A percentile compares a stretch with the other conserved stretches of the same genome.
Evolutionary conservation across 768 basidiomycete species (phyloP).

Genomic region (Kwoniella sp.): DNA sequence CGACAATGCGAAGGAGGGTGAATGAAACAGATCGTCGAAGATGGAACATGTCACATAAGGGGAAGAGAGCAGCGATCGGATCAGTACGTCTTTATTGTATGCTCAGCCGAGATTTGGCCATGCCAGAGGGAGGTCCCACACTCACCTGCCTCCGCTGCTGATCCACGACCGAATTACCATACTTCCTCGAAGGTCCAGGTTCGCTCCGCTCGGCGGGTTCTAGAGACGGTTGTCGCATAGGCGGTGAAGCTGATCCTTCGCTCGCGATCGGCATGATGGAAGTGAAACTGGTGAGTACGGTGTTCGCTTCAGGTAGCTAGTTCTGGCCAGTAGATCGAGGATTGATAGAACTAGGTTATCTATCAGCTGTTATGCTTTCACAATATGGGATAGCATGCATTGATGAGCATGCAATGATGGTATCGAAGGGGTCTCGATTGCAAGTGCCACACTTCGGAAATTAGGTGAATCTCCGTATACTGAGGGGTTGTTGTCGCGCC

Average conservation of each 20-base stretch:
- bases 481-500: neutral
- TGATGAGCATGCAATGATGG: no score
- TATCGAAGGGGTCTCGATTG: neutral
- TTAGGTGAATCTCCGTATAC: neutral
- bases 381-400: no score
- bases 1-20: no score
- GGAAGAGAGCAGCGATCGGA: neutral
- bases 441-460: neutral
- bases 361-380: no score
- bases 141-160: constrained; percentile 61
- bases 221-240: constrained; percentile 7
- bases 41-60: no score
- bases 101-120: no score
- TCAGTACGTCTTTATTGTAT: neutral
- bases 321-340: no score
- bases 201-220: constrained; percentile 12
- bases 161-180: constrained; percentile 14
- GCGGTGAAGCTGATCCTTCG: constrained; percentile 16
- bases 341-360: no score
- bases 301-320: no score
- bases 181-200: constrained; percentile 30
- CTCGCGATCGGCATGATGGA: constrained; percentile 9
- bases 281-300: no score
- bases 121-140: no score
- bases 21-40: no score